phyloP scores from a whole-genome alignment of 768 basidiomycete genomes.

The Cystobasidium ongulense region DNA sequence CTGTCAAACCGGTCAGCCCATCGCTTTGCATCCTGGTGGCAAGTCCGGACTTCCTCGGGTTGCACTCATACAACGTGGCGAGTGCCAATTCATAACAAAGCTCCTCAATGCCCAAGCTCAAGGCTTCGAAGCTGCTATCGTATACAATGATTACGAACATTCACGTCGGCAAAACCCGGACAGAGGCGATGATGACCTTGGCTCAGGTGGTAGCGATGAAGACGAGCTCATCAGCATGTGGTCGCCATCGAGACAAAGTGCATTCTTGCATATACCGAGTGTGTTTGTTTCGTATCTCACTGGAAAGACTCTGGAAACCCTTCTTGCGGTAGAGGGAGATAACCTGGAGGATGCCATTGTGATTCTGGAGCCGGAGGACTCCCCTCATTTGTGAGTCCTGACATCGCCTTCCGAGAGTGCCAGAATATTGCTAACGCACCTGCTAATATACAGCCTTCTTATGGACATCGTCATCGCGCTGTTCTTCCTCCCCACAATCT shows the following conservation, averaged over 20 bases:
- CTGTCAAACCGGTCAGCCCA: not conserved
- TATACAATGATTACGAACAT: conserved; percentile 18
- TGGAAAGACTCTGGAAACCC: conserved; percentile 11
- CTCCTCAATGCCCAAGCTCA: conserved; percentile 24
- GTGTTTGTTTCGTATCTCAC: conserved; percentile 7
- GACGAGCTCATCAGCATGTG: conserved; percentile 30
- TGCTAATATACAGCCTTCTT: not conserved
- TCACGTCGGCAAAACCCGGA: not conserved
- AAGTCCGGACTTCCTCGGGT: conserved; percentile 5
- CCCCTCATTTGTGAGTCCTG: conserved; percentile 8
- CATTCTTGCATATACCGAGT: conserved; percentile 1
- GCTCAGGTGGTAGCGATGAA: conserved; percentile 6
- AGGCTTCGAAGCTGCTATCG: conserved; percentile 7
- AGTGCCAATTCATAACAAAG: conserved; percentile 20
- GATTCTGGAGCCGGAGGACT: conserved; percentile 7
- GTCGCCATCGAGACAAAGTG: conserved; percentile 2
- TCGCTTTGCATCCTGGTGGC: not conserved
- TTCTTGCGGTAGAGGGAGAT: not conserved
- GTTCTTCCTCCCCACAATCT: conserved; percentile 30
- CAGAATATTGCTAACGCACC: not conserved
- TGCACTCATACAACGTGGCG: conserved; percentile 22
- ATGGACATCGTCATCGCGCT: conserved; percentile 30
- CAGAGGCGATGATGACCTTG: not conserved
- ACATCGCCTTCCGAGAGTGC: not conserved
- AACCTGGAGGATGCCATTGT: not conserved